Percentiles rank a stretch among this genome's conserved stretches.
phyloP scores from a whole-genome alignment of 73 alveolate species.

The Durusdinium trenchii region DNA sequence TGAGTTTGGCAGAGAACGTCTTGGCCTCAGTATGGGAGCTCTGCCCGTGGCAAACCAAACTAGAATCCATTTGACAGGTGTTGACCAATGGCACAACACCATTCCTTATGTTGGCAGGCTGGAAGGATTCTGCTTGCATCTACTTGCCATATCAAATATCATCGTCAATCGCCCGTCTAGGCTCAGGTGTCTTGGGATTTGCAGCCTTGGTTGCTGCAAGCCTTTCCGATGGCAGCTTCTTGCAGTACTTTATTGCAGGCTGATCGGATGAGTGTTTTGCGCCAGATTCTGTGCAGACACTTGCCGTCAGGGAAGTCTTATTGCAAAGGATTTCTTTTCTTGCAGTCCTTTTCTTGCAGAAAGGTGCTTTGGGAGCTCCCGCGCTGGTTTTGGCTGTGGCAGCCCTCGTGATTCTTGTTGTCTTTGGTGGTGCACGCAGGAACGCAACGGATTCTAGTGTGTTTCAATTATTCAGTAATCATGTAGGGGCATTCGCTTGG shows the following conservation, averaged over 20 bases:
- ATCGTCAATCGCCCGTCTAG: neutral
- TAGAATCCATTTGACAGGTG: neutral
- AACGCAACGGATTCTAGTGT: neutral
- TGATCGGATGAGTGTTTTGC: neutral
- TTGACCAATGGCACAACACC: conserved; percentile 84
- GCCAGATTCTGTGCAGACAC: no score
- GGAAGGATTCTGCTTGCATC: no score
- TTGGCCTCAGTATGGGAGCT: neutral
- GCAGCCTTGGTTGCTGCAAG: conserved; percentile 11
- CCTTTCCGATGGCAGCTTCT: conserved; percentile 46
- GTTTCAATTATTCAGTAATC: neutral
- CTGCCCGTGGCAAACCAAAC: neutral
- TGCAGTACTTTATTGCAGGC: conserved; percentile 81
- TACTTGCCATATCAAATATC: no score
- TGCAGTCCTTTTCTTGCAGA: neutral
- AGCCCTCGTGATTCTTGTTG: conserved; percentile 40
- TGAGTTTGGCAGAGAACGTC: conserved; percentile 77
- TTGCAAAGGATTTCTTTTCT: no score
- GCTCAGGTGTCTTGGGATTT: conserved; percentile 58
- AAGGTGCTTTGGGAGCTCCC: conserved; percentile 85
- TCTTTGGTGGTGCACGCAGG: conserved; percentile 84
- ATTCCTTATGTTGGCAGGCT: conserved; percentile 79
- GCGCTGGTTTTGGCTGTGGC: conserved; percentile 68
- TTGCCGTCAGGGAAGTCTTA: no score
- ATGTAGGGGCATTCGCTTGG: neutral